Evolutionary conservation across 23 red algal genomes (phyloP).

Genomic region (Gracilaria domingensis): DNA sequence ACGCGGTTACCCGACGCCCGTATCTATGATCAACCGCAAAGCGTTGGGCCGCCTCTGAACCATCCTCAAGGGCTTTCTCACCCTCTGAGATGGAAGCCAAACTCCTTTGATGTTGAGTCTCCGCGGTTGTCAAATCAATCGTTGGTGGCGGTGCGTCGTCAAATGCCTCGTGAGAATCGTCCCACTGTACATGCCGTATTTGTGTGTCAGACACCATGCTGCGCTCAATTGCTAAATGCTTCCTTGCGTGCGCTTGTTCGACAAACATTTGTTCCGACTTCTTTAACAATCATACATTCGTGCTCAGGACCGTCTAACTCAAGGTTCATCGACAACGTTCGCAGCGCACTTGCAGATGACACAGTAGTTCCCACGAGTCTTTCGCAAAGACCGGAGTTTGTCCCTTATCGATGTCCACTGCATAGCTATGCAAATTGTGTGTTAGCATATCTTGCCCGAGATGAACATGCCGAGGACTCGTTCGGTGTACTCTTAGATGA

Average conservation of each 20-base stretch:
- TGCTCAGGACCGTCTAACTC: neutral
- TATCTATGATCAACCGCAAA: too few relatives aligned
- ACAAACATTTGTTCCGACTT: constrained; percentile 49
- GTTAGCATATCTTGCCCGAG: constrained; percentile 8
- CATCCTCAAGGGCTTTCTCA: too few relatives aligned
- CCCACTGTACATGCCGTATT: constrained; percentile 49
- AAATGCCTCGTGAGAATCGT: neutral
- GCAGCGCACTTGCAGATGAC: constrained; percentile 10
- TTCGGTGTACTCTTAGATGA: constrained; percentile 31
- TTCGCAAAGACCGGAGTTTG: constrained; percentile 4
- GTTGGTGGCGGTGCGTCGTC: neutral
- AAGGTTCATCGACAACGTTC: neutral
- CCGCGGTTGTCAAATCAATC: constrained; percentile 16
- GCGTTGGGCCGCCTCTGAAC: too few relatives aligned
- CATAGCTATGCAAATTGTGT: neutral
- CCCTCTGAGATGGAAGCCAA: too few relatives aligned
- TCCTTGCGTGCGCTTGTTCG: constrained; percentile 15
- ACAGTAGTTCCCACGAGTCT: neutral
- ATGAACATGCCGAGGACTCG: neutral
- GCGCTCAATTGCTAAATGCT: neutral
- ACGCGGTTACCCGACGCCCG: too few relatives aligned
- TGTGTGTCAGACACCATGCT: constrained; percentile 51
- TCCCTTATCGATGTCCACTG: neutral
- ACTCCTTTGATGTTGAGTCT: too few relatives aligned
- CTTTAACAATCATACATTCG: constrained; percentile 48